A percentile compares a stretch with the other conserved stretches of the same genome.
Conservation (phyloP, 2,329 filamentous ascomycete species). For the Cladosporium oxysporum region DNA sequence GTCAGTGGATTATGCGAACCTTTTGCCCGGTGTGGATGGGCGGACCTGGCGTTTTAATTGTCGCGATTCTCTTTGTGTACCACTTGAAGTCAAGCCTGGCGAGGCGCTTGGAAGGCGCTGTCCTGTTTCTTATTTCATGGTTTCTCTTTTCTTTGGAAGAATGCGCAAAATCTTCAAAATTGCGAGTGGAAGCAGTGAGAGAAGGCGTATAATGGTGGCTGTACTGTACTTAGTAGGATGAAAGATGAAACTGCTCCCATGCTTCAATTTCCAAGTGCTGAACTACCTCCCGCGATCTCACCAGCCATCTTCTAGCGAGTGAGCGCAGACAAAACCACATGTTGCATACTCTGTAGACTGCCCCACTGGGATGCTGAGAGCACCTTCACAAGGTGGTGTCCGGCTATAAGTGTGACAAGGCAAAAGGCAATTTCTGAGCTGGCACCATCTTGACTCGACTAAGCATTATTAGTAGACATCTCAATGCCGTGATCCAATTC, state of each 20-base stretch:
- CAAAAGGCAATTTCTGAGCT: background rate
- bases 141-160: background rate
- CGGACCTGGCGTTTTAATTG: background rate
- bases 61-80: background rate
- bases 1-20: background rate
- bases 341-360: background rate
- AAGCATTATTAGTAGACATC: background rate
- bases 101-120: background rate
- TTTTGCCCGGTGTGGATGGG: constrained; percentile 1
- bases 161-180: background rate
- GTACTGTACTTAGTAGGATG: background rate
- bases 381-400: background rate
- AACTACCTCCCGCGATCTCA: background rate
- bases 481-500: background rate
- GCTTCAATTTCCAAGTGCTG: background rate
- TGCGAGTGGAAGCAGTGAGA: background rate
- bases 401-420: background rate
- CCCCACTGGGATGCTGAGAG: background rate
- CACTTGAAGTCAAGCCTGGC: background rate
- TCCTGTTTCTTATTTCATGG: background rate
- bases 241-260: background rate
- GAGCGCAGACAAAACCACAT: background rate
- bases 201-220: constrained; percentile 4
- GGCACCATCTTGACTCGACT: background rate
- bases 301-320: background rate